Evolutionary conservation across 306 rosid genomes (phyloP), one percentile per base, ranked within the genome.

Genomic region (Castanea sativa): DNA sequence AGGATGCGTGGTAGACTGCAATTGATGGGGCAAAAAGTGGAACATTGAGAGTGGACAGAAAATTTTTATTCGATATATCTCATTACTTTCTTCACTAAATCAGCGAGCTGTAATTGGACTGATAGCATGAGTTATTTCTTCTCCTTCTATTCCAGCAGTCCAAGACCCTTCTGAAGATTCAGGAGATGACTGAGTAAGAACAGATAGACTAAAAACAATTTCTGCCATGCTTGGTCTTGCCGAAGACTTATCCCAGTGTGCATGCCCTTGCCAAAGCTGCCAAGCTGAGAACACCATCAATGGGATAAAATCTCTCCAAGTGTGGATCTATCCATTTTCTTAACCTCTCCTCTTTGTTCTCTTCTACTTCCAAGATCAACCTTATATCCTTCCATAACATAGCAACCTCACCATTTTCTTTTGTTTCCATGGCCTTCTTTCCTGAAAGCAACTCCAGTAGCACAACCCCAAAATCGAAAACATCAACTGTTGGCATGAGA

Each of bases 391-490:
- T 90, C 97, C 97, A 92, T 80, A 88, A 21, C 93, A 86, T 81
- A 69, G 69, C 81, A 23, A 86, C 89, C 85, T 94, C 98, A 0
- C 91, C 94, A 15, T 75, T 81, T 55, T 83, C 91, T 30, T 82
- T 80, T 0, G 85, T 80, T 41, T 75, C 82, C 73, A 88, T 79
- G 30, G 88, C 89, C 82, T 85, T 88, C 85, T 63, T 86, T 1
- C 97, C 98, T 0, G 94, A 90, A 55, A 92, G 89, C 77, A 91
- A 75, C 80, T 91, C 94, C 65, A 88, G 55, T 23, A 94, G 64
- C 72, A 90, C 90, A 58, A 89, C 85, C 74, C 98, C 97, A 3
- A 90, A 92, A 15, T 91, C 85, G 3, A 92, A 94, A 55, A 91
- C 92, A 60, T 90, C 96, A 12, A 84, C 82, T 73, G 90, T 92